Conservation (phyloP, 139 green algal species). For the Desmodesmus armatus region DNA sequence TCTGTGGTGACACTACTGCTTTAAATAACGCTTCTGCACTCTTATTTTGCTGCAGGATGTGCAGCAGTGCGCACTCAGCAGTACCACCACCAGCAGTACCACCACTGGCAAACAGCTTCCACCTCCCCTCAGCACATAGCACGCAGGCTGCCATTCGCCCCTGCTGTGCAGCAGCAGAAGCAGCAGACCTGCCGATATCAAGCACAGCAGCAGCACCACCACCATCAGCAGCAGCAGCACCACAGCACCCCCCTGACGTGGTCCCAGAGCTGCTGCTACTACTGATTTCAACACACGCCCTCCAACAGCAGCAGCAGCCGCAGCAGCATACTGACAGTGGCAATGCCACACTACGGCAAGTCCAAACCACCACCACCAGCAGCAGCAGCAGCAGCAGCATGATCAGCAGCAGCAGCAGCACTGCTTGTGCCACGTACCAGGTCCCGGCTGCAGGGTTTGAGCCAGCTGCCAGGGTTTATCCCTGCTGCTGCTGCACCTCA, state of each 20-base stretch:
- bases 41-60: background rate
- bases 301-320: background rate
- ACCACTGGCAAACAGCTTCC: background rate
- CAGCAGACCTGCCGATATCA: background rate
- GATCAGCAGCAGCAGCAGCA: conserved; percentile 17
- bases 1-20: too few relatives aligned
- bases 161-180: background rate
- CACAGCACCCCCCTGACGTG: background rate
- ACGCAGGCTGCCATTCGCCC: background rate
- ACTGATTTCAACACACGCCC: background rate
- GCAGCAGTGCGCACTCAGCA: background rate
- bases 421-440: background rate
- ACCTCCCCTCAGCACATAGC: background rate
- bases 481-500: background rate
- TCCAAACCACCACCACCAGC: background rate
- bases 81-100: background rate
- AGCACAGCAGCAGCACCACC: background rate
- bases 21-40: too few relatives aligned
- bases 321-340: background rate
- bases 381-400: background rate
- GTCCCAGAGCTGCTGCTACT: background rate
- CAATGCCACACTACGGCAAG: background rate
- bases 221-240: conserved; percentile 6
- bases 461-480: conserved; percentile 27
- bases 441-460: background rate